Evolutionary conservation across 805 yeast genomes (phyloP).

Genomic region (Cyberlindnera mycetangii): DNA sequence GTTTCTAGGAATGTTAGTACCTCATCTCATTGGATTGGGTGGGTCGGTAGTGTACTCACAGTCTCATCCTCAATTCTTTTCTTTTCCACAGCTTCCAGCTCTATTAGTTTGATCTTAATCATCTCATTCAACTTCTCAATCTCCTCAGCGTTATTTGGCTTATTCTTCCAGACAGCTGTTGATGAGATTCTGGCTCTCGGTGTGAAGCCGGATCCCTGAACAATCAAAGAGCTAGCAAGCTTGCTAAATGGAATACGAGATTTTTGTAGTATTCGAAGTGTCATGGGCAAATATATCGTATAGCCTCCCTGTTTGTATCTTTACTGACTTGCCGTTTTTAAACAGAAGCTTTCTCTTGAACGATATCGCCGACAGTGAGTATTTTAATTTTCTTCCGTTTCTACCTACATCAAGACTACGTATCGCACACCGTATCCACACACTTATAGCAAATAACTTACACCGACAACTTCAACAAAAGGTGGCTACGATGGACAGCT

Average conservation of each 20-base stretch:
- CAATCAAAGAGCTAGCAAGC: neutral
- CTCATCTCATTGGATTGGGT: neutral
- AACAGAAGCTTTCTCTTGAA: neutral
- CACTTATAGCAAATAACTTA: too few species aligned
- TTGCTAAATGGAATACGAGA: neutral
- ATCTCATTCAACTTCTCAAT: constrained; percentile 24
- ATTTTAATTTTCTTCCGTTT: too few species aligned
- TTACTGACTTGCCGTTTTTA: neutral
- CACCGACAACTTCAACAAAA: too few species aligned
- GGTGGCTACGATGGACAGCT: constrained; percentile 4
- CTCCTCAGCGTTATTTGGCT: constrained; percentile 20
- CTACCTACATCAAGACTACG: too few species aligned
- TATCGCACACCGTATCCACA: too few species aligned
- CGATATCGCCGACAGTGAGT: constrained; percentile 8
- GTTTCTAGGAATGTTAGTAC: constrained; percentile 16
- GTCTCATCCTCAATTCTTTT: constrained; percentile 11
- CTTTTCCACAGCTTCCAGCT: constrained; percentile 20
- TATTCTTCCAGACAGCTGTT: neutral
- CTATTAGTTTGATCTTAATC: constrained; percentile 22
- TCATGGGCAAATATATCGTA: neutral
- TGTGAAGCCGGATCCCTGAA: neutral
- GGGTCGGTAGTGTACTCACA: constrained; percentile 10
- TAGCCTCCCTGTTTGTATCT: neutral
- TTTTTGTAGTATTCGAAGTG: neutral
- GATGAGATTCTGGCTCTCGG: neutral